These are phyloP conservation scores for Backusella tarrabulga DNA, from an alignment of 192 early-diverging fungal species.

Conservation along the genomic window DNA sequence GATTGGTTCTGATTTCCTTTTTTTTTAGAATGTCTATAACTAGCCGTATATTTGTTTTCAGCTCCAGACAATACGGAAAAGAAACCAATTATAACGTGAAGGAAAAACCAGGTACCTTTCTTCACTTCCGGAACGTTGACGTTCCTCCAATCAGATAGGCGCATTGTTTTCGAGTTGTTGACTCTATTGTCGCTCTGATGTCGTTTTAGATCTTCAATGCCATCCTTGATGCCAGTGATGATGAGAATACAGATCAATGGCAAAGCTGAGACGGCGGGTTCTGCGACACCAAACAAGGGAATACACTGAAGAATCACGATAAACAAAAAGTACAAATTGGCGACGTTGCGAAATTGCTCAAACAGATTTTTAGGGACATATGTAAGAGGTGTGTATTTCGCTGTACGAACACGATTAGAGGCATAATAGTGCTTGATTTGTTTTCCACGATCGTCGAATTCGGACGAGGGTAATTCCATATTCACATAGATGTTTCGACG, in stretches of 20 bases:
- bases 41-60: conserved; percentile 27
- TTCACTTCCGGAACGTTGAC: conserved; percentile 43
- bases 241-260: conserved; percentile 79
- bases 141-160: conserved; percentile 60
- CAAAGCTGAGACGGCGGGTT: conserved; percentile 75
- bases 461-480: conserved; percentile 17
- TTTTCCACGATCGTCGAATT: conserved; percentile 27
- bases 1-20: not conserved
- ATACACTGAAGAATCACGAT: conserved; percentile 81
- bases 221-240: conserved; percentile 86
- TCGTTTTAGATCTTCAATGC: conserved; percentile 89
- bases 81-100: conserved; percentile 17
- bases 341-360: conserved; percentile 95
- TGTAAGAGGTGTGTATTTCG: conserved; percentile 87
- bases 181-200: conserved; percentile 79
- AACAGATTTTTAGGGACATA: conserved; percentile 96
- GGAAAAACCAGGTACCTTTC: conserved; percentile 5
- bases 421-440: conserved; percentile 38
- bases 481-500: conserved; percentile 43
- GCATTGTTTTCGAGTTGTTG: conserved; percentile 66
- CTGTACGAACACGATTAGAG: conserved; percentile 81
- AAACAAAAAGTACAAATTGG: conserved; percentile 95
- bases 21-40: conserved; percentile 1
- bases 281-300: conserved; percentile 56
- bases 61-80: conserved; percentile 19